Conservation (phyloP, 208 protist species). For the Trypanosoma brucei region DNA sequence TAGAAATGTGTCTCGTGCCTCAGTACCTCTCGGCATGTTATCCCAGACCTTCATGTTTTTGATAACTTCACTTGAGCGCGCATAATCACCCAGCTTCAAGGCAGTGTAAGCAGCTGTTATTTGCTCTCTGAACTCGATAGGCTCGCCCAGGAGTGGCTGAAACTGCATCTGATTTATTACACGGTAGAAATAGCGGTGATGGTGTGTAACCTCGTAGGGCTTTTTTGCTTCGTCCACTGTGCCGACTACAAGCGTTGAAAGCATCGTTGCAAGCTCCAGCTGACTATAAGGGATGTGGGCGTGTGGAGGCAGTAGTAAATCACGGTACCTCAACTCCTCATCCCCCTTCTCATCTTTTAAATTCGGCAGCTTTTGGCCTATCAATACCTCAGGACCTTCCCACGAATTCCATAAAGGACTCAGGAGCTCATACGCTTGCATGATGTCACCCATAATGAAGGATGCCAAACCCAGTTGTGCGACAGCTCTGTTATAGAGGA, state of each 20-base stretch:
- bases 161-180: conserved; percentile 40
- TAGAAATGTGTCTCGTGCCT: conserved; percentile 42
- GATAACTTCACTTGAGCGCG: conserved; percentile 46
- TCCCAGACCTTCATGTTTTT: conserved; percentile 59
- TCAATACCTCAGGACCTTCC: conserved; percentile 45
- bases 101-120: conserved; percentile 56
- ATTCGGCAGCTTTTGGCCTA: conserved; percentile 55
- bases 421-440: conserved; percentile 59
- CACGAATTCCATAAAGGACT: conserved; percentile 50
- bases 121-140: conserved; percentile 61
- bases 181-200: conserved; percentile 69
- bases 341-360: conserved; percentile 32
- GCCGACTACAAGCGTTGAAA: conserved; percentile 72
- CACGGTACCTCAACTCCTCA: conserved; percentile 51
- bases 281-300: conserved; percentile 54
- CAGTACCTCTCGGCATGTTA: conserved; percentile 47
- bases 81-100: conserved; percentile 72
- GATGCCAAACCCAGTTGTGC: conserved; percentile 77
- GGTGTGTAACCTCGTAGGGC: conserved; percentile 67
- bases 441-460: conserved; percentile 62
- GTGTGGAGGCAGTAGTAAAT: conserved; percentile 55
- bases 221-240: conserved; percentile 71
- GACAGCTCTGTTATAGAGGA: conserved; percentile 76
- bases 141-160: conserved; percentile 47
- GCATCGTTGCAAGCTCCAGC: conserved; percentile 70